These are phyloP conservation scores for Saccharomyces hybrid DNA, from an alignment of 1,139 yeast genomes.

Conservation along the genomic window DNA sequence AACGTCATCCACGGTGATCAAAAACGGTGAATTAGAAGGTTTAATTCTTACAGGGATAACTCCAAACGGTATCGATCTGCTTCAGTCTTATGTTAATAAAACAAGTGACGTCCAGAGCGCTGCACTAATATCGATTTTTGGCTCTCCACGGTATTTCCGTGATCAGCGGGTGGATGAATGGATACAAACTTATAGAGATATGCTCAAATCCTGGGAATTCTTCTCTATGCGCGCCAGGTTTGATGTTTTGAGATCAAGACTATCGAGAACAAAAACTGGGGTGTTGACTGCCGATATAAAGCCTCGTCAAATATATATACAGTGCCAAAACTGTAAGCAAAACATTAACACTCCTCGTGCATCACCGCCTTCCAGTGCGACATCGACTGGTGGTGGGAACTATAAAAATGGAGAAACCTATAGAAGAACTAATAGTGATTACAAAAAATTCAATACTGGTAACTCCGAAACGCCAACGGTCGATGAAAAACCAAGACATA, in stretches of 20 bases:
- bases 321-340: conserved; percentile 76
- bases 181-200: conserved; percentile 64
- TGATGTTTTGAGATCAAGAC: conserved; percentile 67
- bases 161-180: conserved; percentile 69
- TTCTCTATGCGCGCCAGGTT: conserved; percentile 74
- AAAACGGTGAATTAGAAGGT: conserved; percentile 84
- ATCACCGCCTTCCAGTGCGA: neutral
- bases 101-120: conserved; percentile 94
- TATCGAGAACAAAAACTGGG: conserved; percentile 51
- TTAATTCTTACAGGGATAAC: conserved; percentile 84
- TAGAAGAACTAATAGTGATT: neutral
- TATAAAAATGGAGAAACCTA: neutral
- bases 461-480: neutral
- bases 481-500: conserved; percentile 25
- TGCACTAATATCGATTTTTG: conserved; percentile 69
- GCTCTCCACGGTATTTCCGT: conserved; percentile 71
- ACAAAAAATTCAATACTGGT: neutral
- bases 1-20: conserved; percentile 63
- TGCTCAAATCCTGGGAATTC: conserved; percentile 79
- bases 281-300: conserved; percentile 42
- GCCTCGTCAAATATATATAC: conserved; percentile 71
- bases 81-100: conserved; percentile 82
- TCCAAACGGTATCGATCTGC: conserved; percentile 67
- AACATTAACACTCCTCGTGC: conserved; percentile 40
- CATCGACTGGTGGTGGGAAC: neutral